phyloP scores from a whole-genome alignment of 805 yeast genomes.

The Candida cerambycidarum region DNA sequence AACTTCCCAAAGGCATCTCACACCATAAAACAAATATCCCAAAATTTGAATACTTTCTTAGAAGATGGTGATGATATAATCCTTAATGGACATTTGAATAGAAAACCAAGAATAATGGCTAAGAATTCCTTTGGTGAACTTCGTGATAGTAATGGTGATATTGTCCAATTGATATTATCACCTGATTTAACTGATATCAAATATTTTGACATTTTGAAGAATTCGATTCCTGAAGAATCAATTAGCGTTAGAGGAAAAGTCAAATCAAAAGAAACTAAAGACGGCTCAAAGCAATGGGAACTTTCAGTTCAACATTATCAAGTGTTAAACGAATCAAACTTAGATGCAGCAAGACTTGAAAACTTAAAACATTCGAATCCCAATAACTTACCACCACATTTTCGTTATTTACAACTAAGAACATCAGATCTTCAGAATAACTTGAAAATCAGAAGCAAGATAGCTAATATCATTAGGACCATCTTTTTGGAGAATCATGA shows the following conservation, averaged over 20 bases:
- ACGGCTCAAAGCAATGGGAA: conserved; percentile 48
- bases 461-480: conserved; percentile 48
- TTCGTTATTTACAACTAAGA: conserved; percentile 78
- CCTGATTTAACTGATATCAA: conserved; percentile 44
- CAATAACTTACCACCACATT: conserved; percentile 71
- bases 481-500: conserved; percentile 34
- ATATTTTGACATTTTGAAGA: conserved; percentile 38
- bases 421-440: conserved; percentile 55
- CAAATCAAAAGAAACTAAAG: conserved; percentile 25
- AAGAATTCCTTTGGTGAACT: conserved; percentile 71
- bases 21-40: conserved; percentile 17
- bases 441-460: conserved; percentile 54
- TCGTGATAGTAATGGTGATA: conserved; percentile 70
- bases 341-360: conserved; percentile 67
- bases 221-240: conserved; percentile 71
- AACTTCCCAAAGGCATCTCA: conserved; percentile 37
- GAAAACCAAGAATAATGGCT: conserved; percentile 69
- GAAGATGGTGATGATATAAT: conserved; percentile 31
- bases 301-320: conserved; percentile 51
- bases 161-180: conserved; percentile 48
- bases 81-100: conserved; percentile 82
- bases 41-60: conserved; percentile 13
- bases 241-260: conserved; percentile 62
- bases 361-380: conserved; percentile 51
- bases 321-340: conserved; percentile 60